Evolutionary conservation across 257 asterid genomes (phyloP).

Genomic region (Buddleja alternifolia): DNA sequence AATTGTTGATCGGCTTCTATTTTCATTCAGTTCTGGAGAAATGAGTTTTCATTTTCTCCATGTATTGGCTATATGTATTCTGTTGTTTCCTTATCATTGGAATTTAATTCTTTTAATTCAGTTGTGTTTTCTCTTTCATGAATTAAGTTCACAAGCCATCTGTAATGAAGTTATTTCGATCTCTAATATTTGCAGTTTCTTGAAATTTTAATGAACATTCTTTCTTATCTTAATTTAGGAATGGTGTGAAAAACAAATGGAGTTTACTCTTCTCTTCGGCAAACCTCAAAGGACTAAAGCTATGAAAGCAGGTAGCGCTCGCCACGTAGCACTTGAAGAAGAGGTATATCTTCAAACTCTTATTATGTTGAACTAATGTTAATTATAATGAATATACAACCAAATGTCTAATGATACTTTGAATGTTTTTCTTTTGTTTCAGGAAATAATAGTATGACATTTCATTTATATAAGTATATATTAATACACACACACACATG

Average conservation of each 20-base stretch:
- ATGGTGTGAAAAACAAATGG: conserved; percentile 96
- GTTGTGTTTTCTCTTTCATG: conserved; percentile 7
- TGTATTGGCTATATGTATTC: too few relatives aligned
- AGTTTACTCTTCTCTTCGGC: conserved; percentile 55
- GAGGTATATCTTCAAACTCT: conserved; percentile 52
- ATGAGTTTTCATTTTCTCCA: conserved; percentile 7
- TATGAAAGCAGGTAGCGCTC: conserved; percentile 83
- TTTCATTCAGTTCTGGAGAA: neutral
- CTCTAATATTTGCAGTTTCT: neutral
- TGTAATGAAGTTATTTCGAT: neutral
- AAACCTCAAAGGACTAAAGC: conserved; percentile 66
- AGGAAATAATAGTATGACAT: neutral
- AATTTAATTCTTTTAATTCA: too few relatives aligned
- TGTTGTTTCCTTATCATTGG: too few relatives aligned
- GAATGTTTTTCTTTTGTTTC: neutral
- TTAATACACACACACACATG: too few relatives aligned
- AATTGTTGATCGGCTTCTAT: neutral
- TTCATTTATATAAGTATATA: too few relatives aligned
- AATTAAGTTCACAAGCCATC: neutral
- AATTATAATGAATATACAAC: neutral
- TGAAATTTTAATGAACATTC: neutral
- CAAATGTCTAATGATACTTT: neutral
- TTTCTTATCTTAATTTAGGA: conserved; percentile 47
- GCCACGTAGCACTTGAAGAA: conserved; percentile 78
- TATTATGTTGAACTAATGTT: neutral